Conservation (phyloP, 345 rosid genomes). For the Populus davidiana region DNA sequence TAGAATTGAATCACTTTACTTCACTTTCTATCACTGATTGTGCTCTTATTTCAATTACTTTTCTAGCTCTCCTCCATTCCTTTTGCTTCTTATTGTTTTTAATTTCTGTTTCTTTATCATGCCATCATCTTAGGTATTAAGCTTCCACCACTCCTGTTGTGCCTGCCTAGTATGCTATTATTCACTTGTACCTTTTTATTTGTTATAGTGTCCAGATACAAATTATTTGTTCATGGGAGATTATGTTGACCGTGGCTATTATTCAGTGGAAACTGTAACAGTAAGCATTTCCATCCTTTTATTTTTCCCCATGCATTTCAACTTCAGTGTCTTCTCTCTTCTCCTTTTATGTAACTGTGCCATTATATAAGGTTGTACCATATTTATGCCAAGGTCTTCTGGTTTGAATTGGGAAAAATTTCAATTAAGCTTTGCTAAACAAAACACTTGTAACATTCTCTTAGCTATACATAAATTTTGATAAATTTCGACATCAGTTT, state of each 20-base stretch:
- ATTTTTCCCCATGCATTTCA: neutral
- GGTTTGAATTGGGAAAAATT: neutral
- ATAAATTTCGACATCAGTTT: neutral
- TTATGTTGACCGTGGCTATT: conserved; percentile 94
- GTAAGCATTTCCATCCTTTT: conserved; percentile 36
- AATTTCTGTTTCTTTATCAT: neutral
- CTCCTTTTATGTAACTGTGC: neutral
- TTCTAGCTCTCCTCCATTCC: too few relatives aligned
- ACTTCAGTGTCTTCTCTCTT: neutral
- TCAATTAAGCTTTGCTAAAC: neutral
- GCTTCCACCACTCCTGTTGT: neutral
- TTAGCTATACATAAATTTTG: neutral
- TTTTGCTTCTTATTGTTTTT: too few relatives aligned
- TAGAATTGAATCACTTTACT: neutral
- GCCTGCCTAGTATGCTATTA: neutral
- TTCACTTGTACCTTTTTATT: conserved; percentile 9
- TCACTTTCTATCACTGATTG: neutral
- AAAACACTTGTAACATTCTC: neutral
- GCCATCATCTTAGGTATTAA: neutral
- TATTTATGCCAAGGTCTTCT: neutral
- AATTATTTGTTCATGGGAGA: conserved; percentile 97
- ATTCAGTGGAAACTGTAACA: conserved; percentile 95
- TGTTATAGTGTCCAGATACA: conserved; percentile 81
- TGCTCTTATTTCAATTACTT: too few relatives aligned
- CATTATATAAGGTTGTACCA: neutral